Evolutionary conservation across 306 rosid species (phyloP).

Genomic region (Quercus berberidifolia): DNA sequence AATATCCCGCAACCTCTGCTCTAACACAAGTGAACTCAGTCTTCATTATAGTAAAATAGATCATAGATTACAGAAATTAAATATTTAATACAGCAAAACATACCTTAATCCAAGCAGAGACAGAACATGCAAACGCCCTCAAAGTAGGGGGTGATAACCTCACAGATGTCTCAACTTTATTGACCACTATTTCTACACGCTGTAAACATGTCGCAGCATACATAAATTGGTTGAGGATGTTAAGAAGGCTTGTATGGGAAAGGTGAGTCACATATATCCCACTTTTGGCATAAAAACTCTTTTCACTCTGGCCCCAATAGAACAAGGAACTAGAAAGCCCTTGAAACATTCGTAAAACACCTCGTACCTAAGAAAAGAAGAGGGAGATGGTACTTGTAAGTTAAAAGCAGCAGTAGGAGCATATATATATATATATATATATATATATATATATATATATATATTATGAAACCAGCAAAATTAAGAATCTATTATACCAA

Average conservation of each 20-base stretch:
- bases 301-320: slow-evolving; percentile 53
- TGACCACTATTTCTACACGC: slow-evolving; percentile 39
- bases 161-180: slow-evolving; percentile 37
- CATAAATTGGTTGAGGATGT: slow-evolving; percentile 60
- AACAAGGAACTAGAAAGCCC: slow-evolving; percentile 74
- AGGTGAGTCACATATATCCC: slow-evolving; percentile 66
- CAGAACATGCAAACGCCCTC: slow-evolving; percentile 66
- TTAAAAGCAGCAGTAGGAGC: slow-evolving; percentile 5
- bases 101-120: slow-evolving; percentile 80
- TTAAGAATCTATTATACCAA: background rate
- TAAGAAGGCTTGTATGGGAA: slow-evolving; percentile 62
- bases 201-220: slow-evolving; percentile 84
- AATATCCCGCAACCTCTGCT: slow-evolving; percentile 66
- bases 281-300: slow-evolving; percentile 44
- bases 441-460: background rate
- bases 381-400: background rate
- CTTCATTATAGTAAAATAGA: background rate
- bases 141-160: slow-evolving; percentile 62
- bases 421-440: background rate
- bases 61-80: background rate
- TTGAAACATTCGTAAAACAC: slow-evolving; percentile 84
- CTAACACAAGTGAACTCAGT: slow-evolving; percentile 8
- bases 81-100: background rate
- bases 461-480: background rate
- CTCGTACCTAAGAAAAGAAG: slow-evolving; percentile 55